A percentile compares a stretch with the other conserved stretches of the same genome.
Conservation (phyloP, 1,284 basidiomycete genomes). For the Leccinum griseonigrum region DNA sequence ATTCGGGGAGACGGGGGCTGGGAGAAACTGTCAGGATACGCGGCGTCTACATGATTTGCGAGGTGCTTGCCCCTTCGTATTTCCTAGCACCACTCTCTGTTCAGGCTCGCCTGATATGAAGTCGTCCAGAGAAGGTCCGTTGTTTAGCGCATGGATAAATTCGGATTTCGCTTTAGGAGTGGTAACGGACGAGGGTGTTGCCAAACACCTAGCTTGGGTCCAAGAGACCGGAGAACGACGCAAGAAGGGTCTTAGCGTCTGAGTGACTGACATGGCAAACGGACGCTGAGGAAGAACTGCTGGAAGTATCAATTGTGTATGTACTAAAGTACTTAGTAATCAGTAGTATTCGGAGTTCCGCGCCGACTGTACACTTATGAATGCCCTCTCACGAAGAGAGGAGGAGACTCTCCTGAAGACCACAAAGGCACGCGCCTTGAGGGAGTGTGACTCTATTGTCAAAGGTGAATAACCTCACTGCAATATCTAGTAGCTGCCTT, state of each 20-base stretch:
- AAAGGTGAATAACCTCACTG: conserved; percentile 49
- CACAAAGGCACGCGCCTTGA: conserved; percentile 78
- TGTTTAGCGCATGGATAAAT: conserved; percentile 62
- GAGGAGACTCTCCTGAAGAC: conserved; percentile 81
- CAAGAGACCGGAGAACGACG: conserved; percentile 8
- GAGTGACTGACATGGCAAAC: conserved; percentile 15
- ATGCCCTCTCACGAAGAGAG: conserved; percentile 84
- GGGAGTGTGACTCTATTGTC: conserved; percentile 74
- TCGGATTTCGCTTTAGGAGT: conserved; percentile 37
- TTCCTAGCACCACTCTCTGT: conserved; percentile 76
- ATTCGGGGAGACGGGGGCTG: conserved; percentile 87
- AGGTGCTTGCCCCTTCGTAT: conserved; percentile 60
- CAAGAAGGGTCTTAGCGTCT: conserved; percentile 14
- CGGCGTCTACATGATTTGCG: neutral
- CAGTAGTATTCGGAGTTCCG: no score
- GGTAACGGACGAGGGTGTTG: conserved; percentile 45
- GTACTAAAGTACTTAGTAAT: no score
- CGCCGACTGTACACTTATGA: conserved; percentile 46
- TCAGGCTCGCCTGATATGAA: conserved; percentile 69
- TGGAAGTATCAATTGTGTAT: no score
- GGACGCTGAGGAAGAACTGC: neutral
- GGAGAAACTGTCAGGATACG: neutral
- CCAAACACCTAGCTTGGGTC: conserved; percentile 44
- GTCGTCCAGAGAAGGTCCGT: conserved; percentile 81
- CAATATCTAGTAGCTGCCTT: neutral